Percentiles rank a stretch among this genome's conserved stretches.
Evolutionary conservation across 352 stramenopile genomes (phyloP).

Genomic region (Halophytophthora batemanensis): DNA sequence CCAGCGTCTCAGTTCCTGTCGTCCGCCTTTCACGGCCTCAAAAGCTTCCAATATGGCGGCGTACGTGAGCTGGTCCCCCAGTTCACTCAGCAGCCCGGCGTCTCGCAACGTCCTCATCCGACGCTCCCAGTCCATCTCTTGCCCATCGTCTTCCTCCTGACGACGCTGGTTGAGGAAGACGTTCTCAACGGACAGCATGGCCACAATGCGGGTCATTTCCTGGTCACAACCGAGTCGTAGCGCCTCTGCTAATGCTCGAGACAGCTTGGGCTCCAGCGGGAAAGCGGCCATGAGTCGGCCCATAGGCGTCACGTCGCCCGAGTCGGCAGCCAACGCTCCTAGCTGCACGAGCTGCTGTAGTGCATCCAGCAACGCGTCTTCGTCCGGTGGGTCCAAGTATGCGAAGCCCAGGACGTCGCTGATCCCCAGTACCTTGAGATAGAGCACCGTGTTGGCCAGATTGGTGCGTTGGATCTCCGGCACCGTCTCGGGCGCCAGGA

Average conservation of each 20-base stretch:
- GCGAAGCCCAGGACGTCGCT: constrained; percentile 68
- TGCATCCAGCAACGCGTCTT: constrained; percentile 70
- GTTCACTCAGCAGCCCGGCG: constrained; percentile 43
- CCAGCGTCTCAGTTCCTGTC: constrained; percentile 38
- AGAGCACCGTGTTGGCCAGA: constrained; percentile 94
- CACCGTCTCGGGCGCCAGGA: constrained; percentile 97
- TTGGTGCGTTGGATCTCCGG: constrained; percentile 97
- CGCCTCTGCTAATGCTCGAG: constrained; percentile 61
- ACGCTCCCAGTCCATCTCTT: constrained; percentile 27
- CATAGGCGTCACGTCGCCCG: constrained; percentile 50
- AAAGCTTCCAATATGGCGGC: constrained; percentile 45
- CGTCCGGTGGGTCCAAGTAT: constrained; percentile 65
- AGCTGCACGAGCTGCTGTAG: constrained; percentile 76
- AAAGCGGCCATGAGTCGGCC: constrained; percentile 84
- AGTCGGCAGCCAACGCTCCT: constrained; percentile 41
- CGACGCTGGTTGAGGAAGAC: constrained; percentile 47
- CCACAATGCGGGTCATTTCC: constrained; percentile 69
- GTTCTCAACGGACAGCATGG: constrained; percentile 85
- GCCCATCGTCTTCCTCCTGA: constrained; percentile 11
- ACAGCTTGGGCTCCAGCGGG: constrained; percentile 75
- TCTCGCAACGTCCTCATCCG: constrained; percentile 39
- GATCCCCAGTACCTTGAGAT: constrained; percentile 72
- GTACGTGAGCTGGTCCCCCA: constrained; percentile 63
- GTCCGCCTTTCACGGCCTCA: constrained; percentile 10
- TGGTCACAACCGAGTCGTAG: constrained; percentile 48